Conservation (phyloP, 2,329 filamentous ascomycete genomes). For the Lasiodiplodia hormozganensis region DNA sequence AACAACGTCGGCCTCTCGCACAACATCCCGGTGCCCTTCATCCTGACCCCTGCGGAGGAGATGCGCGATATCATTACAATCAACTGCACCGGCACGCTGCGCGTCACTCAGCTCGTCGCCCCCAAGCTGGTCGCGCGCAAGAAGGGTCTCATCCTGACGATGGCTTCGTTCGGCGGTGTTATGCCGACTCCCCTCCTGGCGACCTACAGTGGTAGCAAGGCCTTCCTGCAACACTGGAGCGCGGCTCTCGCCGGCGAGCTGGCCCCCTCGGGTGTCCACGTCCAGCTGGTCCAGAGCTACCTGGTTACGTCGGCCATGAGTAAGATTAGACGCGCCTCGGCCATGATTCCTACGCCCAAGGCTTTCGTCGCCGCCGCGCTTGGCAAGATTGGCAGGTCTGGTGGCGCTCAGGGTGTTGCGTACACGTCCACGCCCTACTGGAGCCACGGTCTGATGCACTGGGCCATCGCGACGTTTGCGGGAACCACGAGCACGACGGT, state of each 20-base stretch:
- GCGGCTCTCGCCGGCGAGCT: conserved; percentile 84
- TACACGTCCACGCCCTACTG: conserved; percentile 92
- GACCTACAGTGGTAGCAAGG: conserved; percentile 97
- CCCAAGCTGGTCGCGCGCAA: conserved; percentile 85
- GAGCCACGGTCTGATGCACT: conserved; percentile 89
- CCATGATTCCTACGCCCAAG: conserved; percentile 80
- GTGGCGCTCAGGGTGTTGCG: conserved; percentile 78
- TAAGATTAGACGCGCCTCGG: conserved; percentile 83
- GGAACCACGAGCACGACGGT: conserved; percentile 65
- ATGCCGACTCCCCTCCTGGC: conserved; percentile 90
- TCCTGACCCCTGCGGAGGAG: conserved; percentile 78
- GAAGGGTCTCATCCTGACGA: conserved; percentile 89
- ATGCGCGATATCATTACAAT: conserved; percentile 91
- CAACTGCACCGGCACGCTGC: conserved; percentile 91
- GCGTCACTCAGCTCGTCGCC: conserved; percentile 83
- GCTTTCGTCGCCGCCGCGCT: conserved; percentile 81
- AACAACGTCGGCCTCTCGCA: conserved; percentile 98
- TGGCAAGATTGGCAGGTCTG: conserved; percentile 78
- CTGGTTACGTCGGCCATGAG: conserved; percentile 96
- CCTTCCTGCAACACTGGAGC: conserved; percentile 97
- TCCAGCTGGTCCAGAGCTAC: conserved; percentile 91
- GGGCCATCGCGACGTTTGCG: conserved; percentile 70
- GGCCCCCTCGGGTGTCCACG: conserved; percentile 78
- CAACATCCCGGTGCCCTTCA: conserved; percentile 88
- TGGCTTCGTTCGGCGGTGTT: conserved; percentile 96